phyloP scores from a whole-genome alignment of 2,329 filamentous ascomycete species.

The Sporothrix mexicana region DNA sequence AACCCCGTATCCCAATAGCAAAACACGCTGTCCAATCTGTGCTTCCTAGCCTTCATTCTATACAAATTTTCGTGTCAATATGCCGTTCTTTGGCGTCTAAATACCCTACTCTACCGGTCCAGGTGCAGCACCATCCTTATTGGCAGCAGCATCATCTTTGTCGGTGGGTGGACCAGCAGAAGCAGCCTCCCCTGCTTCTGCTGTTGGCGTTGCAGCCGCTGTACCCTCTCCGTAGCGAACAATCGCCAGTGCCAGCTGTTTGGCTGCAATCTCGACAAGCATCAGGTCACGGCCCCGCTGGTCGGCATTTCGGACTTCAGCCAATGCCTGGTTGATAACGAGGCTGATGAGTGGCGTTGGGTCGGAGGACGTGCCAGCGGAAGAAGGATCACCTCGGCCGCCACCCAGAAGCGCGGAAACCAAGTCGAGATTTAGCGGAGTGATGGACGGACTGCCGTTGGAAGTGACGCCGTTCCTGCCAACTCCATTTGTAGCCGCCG shows the following conservation, averaged over 20 bases:
- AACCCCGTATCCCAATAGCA: background rate
- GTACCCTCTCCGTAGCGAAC: slow-evolving; percentile 54
- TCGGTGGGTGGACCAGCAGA: background rate
- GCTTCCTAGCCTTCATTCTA: background rate
- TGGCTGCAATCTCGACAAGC: slow-evolving; percentile 59
- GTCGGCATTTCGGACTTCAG: slow-evolving; percentile 52
- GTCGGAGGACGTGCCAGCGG: background rate
- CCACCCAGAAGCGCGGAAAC: slow-evolving; percentile 30
- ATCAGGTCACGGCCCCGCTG: slow-evolving; percentile 55
- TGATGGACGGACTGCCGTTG: background rate
- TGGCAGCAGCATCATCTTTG: background rate
- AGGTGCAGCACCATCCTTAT: background rate
- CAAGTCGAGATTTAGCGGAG: slow-evolving; percentile 28
- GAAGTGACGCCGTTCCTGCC: background rate
- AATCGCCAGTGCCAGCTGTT: slow-evolving; percentile 60
- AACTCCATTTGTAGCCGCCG: background rate
- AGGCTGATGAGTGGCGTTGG: slow-evolving; percentile 47
- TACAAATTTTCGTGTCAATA: background rate
- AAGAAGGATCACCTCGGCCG: background rate
- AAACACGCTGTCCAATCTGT: background rate
- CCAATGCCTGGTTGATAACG: slow-evolving; percentile 55
- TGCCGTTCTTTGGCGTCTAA: no score
- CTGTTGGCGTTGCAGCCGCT: slow-evolving; percentile 38
- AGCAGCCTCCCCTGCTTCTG: background rate
- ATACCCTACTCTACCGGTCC: background rate